Conservation (phyloP, 208 protist genomes). For the Herpetomonas samuelpessoai region DNA sequence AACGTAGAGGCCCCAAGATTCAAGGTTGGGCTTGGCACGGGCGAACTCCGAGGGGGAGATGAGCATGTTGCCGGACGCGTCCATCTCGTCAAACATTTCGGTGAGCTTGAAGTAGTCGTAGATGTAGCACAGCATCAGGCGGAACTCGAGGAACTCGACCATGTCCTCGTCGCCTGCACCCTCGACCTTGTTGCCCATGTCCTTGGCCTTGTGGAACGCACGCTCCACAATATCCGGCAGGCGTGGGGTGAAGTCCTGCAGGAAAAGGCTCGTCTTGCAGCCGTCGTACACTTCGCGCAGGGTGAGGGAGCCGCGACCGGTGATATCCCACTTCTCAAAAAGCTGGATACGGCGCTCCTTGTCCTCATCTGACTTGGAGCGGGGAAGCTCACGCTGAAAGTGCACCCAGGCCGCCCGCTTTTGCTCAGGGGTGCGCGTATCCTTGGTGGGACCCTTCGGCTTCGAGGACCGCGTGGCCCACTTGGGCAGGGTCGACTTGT, state of each 20-base stretch:
- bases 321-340: slow-evolving; percentile 53
- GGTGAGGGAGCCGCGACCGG: slow-evolving; percentile 42
- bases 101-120: slow-evolving; percentile 67
- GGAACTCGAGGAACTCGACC: slow-evolving; percentile 76
- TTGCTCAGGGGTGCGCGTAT: background rate
- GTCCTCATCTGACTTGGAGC: slow-evolving; percentile 21
- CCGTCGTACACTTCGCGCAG: slow-evolving; percentile 44
- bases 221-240: slow-evolving; percentile 46
- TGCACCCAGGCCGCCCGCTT: slow-evolving; percentile 5
- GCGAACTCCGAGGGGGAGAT: slow-evolving; percentile 65
- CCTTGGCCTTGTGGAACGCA: slow-evolving; percentile 48
- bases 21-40: slow-evolving; percentile 47
- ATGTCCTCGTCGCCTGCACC: slow-evolving; percentile 31
- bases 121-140: slow-evolving; percentile 74
- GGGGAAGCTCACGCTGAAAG: slow-evolving; percentile 16
- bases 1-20: slow-evolving; percentile 54
- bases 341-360: slow-evolving; percentile 36
- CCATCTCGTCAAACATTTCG: slow-evolving; percentile 82
- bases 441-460: background rate
- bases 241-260: slow-evolving; percentile 30
- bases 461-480: background rate
- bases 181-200: slow-evolving; percentile 22
- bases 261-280: slow-evolving; percentile 16
- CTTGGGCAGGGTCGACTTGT: background rate
- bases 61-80: slow-evolving; percentile 67